Conservation (phyloP, 2,329 filamentous ascomycete species). For the Ceratocystis cubensis region DNA sequence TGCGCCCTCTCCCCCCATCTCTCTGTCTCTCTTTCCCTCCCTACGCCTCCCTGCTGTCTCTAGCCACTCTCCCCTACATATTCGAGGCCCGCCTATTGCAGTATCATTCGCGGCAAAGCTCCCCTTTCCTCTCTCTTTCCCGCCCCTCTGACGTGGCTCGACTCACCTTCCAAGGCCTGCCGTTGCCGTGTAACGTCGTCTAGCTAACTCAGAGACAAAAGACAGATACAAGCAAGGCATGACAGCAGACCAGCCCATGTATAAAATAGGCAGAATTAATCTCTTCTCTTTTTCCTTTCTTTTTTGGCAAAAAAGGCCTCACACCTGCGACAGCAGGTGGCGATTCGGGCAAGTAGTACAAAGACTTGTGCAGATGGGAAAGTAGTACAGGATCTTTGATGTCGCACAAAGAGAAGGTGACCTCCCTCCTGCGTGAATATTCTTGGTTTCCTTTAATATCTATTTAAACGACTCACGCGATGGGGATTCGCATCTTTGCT, state of each 20-base stretch:
- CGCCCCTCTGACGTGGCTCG: slow-evolving; percentile 4
- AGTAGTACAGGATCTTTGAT: background rate
- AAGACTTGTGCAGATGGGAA: slow-evolving; percentile 4
- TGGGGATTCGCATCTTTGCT: no score
- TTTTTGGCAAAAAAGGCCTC: background rate
- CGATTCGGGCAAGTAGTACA: background rate
- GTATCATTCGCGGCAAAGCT: background rate
- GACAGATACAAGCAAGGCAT: background rate
- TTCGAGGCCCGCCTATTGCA: slow-evolving; percentile 3
- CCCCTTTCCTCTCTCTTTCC: background rate
- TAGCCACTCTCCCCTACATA: no score
- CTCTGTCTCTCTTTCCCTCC: background rate
- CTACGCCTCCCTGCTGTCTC: no score
- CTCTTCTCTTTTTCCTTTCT: background rate
- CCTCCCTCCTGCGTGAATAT: background rate
- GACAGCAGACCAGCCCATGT: background rate
- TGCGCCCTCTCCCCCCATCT: background rate
- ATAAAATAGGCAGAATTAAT: no score
- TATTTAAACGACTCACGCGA: no score
- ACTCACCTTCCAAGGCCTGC: slow-evolving; percentile 2
- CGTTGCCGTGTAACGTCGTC: background rate
- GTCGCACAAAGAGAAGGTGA: background rate
- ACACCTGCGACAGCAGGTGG: background rate
- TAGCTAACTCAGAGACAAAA: background rate
- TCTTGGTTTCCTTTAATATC: background rate